Evolutionary conservation across 495 filamentous ascomycete species (phyloP).

Genomic region (Cercophora sp.): DNA sequence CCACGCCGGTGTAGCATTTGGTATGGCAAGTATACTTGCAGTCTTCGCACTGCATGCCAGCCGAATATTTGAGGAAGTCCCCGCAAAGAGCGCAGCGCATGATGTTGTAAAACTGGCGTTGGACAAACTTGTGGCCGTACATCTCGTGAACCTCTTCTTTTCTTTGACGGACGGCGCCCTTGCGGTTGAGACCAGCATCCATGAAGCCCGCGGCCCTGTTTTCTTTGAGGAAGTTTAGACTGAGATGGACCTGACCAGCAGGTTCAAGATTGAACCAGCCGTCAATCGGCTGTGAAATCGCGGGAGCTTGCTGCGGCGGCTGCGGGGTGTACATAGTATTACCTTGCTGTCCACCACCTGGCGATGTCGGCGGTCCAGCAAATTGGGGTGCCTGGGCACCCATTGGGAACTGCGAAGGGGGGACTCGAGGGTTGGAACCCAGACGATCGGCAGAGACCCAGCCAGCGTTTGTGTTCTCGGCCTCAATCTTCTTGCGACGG

Average conservation of each 20-base stretch:
- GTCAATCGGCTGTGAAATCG: constrained; percentile 71
- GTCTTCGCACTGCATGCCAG: constrained; percentile 98
- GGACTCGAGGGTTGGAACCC: constrained; percentile 51
- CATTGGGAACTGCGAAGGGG: constrained; percentile 54
- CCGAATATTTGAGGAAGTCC: constrained; percentile 96
- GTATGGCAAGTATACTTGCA: constrained; percentile 99
- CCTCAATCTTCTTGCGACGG: constrained; percentile 93
- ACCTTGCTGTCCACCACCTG: constrained; percentile 21
- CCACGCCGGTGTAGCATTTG: constrained; percentile 94
- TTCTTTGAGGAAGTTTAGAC: constrained; percentile 77
- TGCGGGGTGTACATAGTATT: constrained; percentile 17
- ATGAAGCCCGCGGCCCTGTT: constrained; percentile 56
- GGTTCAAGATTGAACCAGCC: constrained; percentile 97
- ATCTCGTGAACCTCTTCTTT: constrained; percentile 98
- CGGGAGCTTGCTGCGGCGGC: constrained; percentile 28
- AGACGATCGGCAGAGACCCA: constrained; percentile 98
- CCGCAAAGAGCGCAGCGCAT: constrained; percentile 99
- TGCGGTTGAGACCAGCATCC: constrained; percentile 85
- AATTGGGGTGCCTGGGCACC: constrained; percentile 44
- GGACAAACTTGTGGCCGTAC: constrained; percentile 97
- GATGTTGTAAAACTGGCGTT: constrained; percentile 99
- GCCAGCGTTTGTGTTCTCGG: constrained; percentile 81
- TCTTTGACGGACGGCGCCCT: constrained; percentile 92
- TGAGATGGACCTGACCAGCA: constrained; percentile 76
- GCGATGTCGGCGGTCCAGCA: constrained; percentile 32